Conservation (phyloP, 768 basidiomycete species). For the Suillus subalutaceus region DNA sequence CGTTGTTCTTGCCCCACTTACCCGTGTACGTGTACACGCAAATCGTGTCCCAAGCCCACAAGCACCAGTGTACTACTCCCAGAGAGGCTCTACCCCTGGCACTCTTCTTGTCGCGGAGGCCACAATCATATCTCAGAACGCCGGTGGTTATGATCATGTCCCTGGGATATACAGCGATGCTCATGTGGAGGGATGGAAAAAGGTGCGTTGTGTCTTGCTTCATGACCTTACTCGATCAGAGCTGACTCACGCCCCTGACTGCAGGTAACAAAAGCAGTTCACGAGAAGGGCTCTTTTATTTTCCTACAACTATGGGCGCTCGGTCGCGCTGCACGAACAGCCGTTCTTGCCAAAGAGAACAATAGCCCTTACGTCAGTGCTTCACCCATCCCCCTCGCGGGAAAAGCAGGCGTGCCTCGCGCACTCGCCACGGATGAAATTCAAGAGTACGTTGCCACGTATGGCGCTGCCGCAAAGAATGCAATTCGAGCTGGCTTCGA, state of each 20-base stretch:
- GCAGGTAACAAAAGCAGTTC: constrained; percentile 60
- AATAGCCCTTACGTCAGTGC: constrained; percentile 37
- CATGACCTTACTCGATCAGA: too few species aligned
- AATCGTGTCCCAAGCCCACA: constrained; percentile 41
- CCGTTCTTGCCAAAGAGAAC: constrained; percentile 36
- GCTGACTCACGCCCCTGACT: not conserved
- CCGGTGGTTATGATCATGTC: constrained; percentile 50
- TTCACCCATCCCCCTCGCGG: constrained; percentile 31
- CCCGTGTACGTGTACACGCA: constrained; percentile 43
- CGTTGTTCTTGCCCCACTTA: constrained; percentile 56
- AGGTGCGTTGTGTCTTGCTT: constrained; percentile 29
- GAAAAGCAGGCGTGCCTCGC: constrained; percentile 20
- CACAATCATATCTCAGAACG: constrained; percentile 51
- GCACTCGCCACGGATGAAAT: constrained; percentile 34
- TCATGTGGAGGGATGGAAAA: constrained; percentile 57
- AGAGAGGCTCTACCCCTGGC: constrained; percentile 49
- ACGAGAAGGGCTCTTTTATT: constrained; percentile 52
- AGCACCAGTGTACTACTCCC: constrained; percentile 49
- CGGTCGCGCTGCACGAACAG: constrained; percentile 43
- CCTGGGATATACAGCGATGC: constrained; percentile 70
- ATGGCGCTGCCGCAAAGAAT: constrained; percentile 35
- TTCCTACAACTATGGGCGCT: constrained; percentile 58
- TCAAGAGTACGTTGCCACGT: constrained; percentile 30
- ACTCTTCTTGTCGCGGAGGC: constrained; percentile 62
- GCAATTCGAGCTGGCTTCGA: constrained; percentile 47